Base-by-base conservation (phyloP, 768 basidiomycete genomes). In the Trametes elegans region DNA sequence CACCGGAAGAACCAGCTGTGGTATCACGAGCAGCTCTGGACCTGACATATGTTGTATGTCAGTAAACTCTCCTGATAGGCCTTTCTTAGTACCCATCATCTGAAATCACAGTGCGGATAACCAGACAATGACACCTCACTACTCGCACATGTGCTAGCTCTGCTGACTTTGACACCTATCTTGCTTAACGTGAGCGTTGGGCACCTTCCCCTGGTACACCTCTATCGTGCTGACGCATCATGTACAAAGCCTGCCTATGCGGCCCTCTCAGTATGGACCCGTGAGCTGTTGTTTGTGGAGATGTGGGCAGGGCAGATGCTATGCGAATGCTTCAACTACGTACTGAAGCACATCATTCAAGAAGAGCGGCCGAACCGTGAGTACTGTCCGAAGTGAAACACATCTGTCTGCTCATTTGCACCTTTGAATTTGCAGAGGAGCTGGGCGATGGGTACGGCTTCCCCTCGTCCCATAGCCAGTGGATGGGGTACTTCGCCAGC, bases 391-490 rank as follows among this genome's bases (percentile, higher is more conserved):
- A 7, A 11, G 16, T 32, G 23, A 24, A 18, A 7, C 23, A 43
- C 28, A 18, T 32, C 24, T 16, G 11, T 9, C 18, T 19, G 39
- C 7, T 11, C 31, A 24, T 41, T 9, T 21, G 28, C 19, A 16
- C 50, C 29, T 23, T 35, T 42, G 21, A 8, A 14, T 43, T 10
- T 40, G 10, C 62, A 86, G 86, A 76, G 38, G 77, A 76, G 51
- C 68, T 82, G 42, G 85, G 84, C 18, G 79, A 79, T 50, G 90
- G 90, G 13, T 93, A 91, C 65, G 91, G 90, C 7, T 93, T 93
- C 62, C 91, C 91, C 0, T 92, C 90, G 0, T 91, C 89, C 13
- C 91, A 93, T 65, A 90, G 88, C 69, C 91, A 93, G 69, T 91
- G 86, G 67, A 92, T 93, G 91, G 91, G 83, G 14, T 93, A 88